A percentile compares a stretch with the other conserved stretches of the same genome.
Conservation (phyloP, 768 basidiomycete species). For the Termitomyces sp. region DNA sequence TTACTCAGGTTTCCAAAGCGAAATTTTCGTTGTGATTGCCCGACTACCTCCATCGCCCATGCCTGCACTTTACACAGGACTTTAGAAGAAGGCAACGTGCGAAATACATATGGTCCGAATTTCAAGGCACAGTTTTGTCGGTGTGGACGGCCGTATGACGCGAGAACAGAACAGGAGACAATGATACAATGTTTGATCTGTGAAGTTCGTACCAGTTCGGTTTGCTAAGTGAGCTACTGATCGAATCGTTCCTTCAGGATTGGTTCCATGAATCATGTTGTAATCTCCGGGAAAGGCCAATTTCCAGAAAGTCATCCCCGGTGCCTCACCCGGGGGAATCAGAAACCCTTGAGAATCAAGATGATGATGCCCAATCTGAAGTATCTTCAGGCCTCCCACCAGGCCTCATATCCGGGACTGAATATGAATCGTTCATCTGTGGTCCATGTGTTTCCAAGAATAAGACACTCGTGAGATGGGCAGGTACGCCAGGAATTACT, state of each 20-base stretch:
- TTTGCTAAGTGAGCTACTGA: conserved; percentile 5
- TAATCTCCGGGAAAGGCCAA: conserved; percentile 65
- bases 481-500: conserved; percentile 61
- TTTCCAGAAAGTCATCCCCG: conserved; percentile 37
- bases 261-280: conserved; percentile 92
- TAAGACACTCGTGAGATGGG: conserved; percentile 49
- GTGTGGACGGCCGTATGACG: conserved; percentile 67
- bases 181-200: conserved; percentile 88
- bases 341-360: conserved; percentile 19
- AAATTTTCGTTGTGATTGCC: conserved; percentile 80
- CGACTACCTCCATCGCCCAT: conserved; percentile 56
- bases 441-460: conserved; percentile 57
- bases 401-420: conserved; percentile 56
- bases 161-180: conserved; percentile 67
- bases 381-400: conserved; percentile 61
- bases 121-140: conserved; percentile 70
- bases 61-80: conserved; percentile 57
- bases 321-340: conserved; percentile 15
- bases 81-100: conserved; percentile 46
- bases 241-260: conserved; percentile 44
- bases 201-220: conserved; percentile 49
- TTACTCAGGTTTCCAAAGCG: conserved; percentile 67
- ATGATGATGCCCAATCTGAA: conserved; percentile 51
- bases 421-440: conserved; percentile 78
- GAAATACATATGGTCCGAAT: conserved; percentile 70